Percentiles rank a stretch among this genome's conserved stretches.
Evolutionary conservation across 805 yeast genomes (phyloP).

Genomic region (Ogataea pini): DNA sequence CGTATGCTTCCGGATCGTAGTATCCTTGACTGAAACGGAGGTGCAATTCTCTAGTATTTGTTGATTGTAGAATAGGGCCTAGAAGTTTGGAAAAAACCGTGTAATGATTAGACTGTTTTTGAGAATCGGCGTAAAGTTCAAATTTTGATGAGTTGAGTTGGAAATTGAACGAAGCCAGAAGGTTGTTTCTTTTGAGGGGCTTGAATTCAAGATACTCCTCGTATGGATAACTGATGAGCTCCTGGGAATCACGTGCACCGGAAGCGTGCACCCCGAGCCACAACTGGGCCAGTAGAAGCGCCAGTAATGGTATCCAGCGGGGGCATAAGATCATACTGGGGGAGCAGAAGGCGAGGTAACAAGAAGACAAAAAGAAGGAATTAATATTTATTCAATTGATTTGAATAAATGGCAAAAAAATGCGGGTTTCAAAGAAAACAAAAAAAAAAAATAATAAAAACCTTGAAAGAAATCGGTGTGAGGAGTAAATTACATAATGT

Average conservation of each 20-base stretch:
- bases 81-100: constrained; percentile 77
- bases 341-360: background rate
- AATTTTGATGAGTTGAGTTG: constrained; percentile 52
- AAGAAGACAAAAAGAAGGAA: background rate
- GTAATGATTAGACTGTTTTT: constrained; percentile 44
- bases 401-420: background rate
- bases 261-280: background rate
- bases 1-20: constrained; percentile 93
- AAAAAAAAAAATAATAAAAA: background rate
- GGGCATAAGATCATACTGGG: background rate
- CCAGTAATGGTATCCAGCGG: constrained; percentile 1
- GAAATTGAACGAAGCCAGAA: constrained; percentile 73
- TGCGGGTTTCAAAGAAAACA: too few species aligned
- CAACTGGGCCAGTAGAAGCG: constrained; percentile 4
- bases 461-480: too few species aligned
- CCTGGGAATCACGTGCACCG: background rate
- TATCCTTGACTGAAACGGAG: constrained; percentile 90
- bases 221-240: constrained; percentile 43
- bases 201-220: constrained; percentile 60
- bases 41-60: constrained; percentile 75
- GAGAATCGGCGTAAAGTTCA: constrained; percentile 24
- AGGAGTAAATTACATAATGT: background rate
- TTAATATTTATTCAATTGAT: too few species aligned
- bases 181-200: constrained; percentile 73
- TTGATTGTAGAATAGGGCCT: constrained; percentile 69